Evolutionary conservation across 2,329 filamentous ascomycete genomes (phyloP), one percentile per base, ranked within the genome.

Genomic region (Aspergillus latus): DNA sequence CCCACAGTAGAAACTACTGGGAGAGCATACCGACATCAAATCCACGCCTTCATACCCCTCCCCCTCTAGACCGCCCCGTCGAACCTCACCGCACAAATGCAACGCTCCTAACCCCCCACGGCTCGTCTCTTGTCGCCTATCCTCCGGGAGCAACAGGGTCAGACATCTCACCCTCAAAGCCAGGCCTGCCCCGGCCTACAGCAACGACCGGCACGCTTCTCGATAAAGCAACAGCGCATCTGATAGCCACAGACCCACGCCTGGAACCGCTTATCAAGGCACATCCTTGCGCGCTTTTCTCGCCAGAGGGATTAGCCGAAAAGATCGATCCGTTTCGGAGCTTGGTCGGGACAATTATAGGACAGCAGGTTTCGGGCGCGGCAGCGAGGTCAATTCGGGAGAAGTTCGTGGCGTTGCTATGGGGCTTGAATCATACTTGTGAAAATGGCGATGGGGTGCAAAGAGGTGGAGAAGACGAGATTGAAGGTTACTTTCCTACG

Each of bases 331-430:
- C 94, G 0, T 99, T 97, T 68, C 87, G 88, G 64, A 87, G 85
- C 56, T 81, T 99, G 34, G 83, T 85, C 39, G 92, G 88, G 72
- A 89, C 92, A 50, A 97, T 99, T 69, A 96, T 97, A 66, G 92
- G 90, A 52, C 94, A 97, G 75, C 94, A 99, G 77, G 93, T 99
- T 16, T 96, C 92, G 0, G 92, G 93, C 15, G 91, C 92, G 5
- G 94, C 94, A 0, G 94, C 94, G 10, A 88, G 85, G 57, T 89
- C 89, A 5, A 97, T 99, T 76, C 92, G 93, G 72, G 83, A 83
- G 49, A 93, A 90, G 62, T 97, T 97, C 71, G 76, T 96, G 21
- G 80, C 78, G 1, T 76, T 97, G 5, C 97, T 96, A 72, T 71
- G 76, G 21, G 39, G 28, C 36, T 66, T 74, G 5, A 67, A 73